Conservation (phyloP, 2,329 filamentous ascomycete genomes). For the Lachnellula arida region DNA sequence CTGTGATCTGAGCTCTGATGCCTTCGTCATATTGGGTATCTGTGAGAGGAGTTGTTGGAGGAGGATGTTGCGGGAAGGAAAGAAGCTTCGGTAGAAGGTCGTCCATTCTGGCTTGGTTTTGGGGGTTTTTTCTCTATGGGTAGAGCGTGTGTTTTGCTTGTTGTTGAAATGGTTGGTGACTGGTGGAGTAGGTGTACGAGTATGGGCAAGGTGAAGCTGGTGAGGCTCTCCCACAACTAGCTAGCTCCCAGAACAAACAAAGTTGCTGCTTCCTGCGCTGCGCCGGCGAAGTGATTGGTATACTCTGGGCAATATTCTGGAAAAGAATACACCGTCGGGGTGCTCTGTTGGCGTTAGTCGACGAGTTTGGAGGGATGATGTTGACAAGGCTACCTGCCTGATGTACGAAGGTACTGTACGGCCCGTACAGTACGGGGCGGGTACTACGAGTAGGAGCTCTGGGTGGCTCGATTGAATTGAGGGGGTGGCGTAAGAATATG, state of each 20-base stretch:
- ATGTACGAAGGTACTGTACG: no score
- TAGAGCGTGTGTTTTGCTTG: not conserved
- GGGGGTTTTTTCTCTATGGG: not conserved
- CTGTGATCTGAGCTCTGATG: conserved; percentile 36
- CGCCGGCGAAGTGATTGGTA: no score
- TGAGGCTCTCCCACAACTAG: not conserved
- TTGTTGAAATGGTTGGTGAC: not conserved
- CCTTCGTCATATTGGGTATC: conserved; percentile 41
- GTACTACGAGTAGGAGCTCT: not conserved
- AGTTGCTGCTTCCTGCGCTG: no score
- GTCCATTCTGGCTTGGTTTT: conserved; percentile 24
- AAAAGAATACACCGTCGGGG: not conserved
- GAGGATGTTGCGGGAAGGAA: conserved; percentile 37
- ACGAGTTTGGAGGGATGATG: not conserved
- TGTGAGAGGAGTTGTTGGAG: conserved; percentile 30
- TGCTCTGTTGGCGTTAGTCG: not conserved
- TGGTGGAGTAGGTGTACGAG: no score
- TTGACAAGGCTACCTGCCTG: not conserved
- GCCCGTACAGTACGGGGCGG: no score
- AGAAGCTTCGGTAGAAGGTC: conserved; percentile 35
- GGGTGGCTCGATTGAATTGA: not conserved
- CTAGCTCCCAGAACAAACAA: no score
- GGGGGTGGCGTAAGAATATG: not conserved
- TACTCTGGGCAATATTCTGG: no score
- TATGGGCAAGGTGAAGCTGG: not conserved